A percentile compares a stretch with the other conserved stretches of the same genome.
These are phyloP conservation scores for Kalmanozyma brasiliensis DNA, from an alignment of 1,284 basidiomycete genomes.

Conservation along the genomic window DNA sequence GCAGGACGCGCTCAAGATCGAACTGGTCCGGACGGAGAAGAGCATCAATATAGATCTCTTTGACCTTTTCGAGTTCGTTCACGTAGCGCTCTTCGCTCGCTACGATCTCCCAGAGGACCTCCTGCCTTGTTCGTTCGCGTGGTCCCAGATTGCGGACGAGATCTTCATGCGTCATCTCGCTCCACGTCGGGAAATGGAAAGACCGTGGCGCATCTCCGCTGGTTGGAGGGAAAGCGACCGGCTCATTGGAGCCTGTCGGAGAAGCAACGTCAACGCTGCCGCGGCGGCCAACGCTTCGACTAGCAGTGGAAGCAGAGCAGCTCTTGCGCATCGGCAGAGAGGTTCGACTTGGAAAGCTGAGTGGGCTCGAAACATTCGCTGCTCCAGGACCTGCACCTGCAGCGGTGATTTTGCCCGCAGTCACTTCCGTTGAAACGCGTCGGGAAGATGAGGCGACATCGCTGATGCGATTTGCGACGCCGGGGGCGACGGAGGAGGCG, in stretches of 20 bases:
- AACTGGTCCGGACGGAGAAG: constrained; percentile 76
- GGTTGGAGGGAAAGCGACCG: constrained; percentile 24
- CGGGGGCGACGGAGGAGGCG: constrained; percentile 1
- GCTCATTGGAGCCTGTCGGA: constrained; percentile 13
- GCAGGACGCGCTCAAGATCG: constrained; percentile 26
- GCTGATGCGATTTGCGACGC: constrained; percentile 3
- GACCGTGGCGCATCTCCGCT: constrained; percentile 15
- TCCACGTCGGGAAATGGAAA: constrained; percentile 77
- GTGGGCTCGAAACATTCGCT: constrained; percentile 7
- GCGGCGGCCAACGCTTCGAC: constrained; percentile 29
- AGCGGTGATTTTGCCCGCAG: constrained; percentile 12
- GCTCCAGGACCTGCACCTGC: constrained; percentile 5
- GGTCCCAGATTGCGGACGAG: constrained; percentile 91
- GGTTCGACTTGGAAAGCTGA: constrained; percentile 36
- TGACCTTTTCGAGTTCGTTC: constrained; percentile 85
- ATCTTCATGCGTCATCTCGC: constrained; percentile 92
- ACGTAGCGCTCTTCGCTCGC: constrained; percentile 97
- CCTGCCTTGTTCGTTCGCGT: constrained; percentile 91
- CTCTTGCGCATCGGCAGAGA: constrained; percentile 40
- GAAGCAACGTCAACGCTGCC: constrained; percentile 29
- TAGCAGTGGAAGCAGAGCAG: constrained; percentile 29
- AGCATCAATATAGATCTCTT: constrained; percentile 89
- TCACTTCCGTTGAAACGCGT: constrained; percentile 17
- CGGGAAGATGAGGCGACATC: constrained; percentile 8
- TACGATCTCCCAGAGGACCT: constrained; percentile 97